Evolutionary conservation across 768 basidiomycete species (phyloP), one percentile per base, ranked within the genome.

Genomic region (Russula sp.): DNA sequence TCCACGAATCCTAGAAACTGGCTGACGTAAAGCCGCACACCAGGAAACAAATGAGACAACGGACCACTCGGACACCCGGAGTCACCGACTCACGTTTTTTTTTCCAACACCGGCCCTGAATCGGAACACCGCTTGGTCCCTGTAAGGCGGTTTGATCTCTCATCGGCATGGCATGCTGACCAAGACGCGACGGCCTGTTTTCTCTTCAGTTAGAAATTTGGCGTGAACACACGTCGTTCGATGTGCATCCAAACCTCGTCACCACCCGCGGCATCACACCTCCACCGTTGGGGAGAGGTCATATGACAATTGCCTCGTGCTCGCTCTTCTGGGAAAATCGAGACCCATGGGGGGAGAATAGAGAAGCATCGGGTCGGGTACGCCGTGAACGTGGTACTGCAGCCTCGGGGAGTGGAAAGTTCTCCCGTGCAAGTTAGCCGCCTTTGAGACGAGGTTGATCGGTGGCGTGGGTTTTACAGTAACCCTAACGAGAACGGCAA

Each of bases 101-200:
- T 34, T 34, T 92, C 94, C 71, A 92, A 94, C 75, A 87, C 89
- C 18, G 92, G 92, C 0, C 92, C 92, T 9, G 92, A 94, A 79
- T 93, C 79, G 77, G 84, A 24, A 71, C 84, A 0, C 80, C 82
- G 3, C 73, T 84, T 11, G 75, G 79, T 0, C 38, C 73, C 77
- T 49, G 78, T 94, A 83, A 42, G 80, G 84, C 30, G 76, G 92
- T 49, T 62, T 68, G 13, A 55, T 68, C 16, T 68, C 88, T 16
- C 82, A 90, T 70, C n/a, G n/a, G n/a, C n/a, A n/a, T 91, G 89
- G 89, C 88, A 68, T 46, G 57, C 49, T 18, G 65, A 68, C 30
- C 67, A 9, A 68, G 71, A 85, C 87, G 9, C 2, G 86, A 89
- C 18, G 88, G 91, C 10, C 79, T 93, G 60, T 78, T 88, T 42